These are phyloP conservation scores for Penicillium sp. DNA, from an alignment of 2,329 filamentous ascomycete genomes.

Conservation along the genomic window DNA sequence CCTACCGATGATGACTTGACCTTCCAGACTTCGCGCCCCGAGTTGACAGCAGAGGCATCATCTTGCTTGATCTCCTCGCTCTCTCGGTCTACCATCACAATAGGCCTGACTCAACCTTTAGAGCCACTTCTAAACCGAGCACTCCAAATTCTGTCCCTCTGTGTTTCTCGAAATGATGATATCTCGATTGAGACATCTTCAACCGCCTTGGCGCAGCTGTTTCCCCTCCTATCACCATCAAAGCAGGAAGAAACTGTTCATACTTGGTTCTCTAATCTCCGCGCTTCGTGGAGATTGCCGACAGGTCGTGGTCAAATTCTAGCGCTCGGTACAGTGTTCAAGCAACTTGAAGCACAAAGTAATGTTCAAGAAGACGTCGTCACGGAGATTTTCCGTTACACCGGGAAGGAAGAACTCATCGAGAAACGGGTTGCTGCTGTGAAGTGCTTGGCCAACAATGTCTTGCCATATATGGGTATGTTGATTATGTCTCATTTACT, in stretches of 20 bases:
- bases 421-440: slow-evolving; percentile 43
- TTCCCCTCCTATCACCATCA: slow-evolving; percentile 33
- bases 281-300: slow-evolving; percentile 36
- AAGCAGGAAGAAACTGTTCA: slow-evolving; percentile 38
- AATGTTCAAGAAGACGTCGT: slow-evolving; percentile 30
- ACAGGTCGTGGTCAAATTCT: slow-evolving; percentile 46
- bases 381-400: slow-evolving; percentile 34
- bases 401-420: slow-evolving; percentile 39
- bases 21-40: slow-evolving; percentile 39
- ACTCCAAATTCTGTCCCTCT: slow-evolving; percentile 38
- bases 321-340: slow-evolving; percentile 42
- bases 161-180: slow-evolving; percentile 41
- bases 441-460: slow-evolving; percentile 36
- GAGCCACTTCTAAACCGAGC: slow-evolving; percentile 28
- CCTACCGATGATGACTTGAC: slow-evolving; percentile 42
- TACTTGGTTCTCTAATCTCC: slow-evolving; percentile 41
- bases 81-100: slow-evolving; percentile 25
- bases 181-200: slow-evolving; percentile 42
- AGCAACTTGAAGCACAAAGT: slow-evolving; percentile 26
- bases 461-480: slow-evolving; percentile 41
- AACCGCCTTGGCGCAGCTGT: slow-evolving; percentile 40
- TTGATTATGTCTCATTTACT: background rate
- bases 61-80: slow-evolving; percentile 42
- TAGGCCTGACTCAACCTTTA: slow-evolving; percentile 17
- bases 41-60: slow-evolving; percentile 43